Evolutionary conservation across 306 rosid species (phyloP), one percentile per base, ranked within the genome.

Genomic region (Castanea crenata): DNA sequence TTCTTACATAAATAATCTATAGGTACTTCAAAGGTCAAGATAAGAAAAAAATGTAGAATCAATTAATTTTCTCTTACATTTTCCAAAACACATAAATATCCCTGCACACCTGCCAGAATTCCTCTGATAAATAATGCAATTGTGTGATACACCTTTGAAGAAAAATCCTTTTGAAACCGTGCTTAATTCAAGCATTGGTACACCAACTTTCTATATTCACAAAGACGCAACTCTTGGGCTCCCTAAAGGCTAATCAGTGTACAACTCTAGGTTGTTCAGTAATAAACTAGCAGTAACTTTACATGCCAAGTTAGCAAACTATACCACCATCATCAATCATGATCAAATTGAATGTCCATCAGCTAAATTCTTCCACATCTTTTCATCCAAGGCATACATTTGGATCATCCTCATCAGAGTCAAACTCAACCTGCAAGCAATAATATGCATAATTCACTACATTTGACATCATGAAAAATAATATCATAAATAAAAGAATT

Each of bases 331-430:
- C n/a, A 70, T 14, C 19, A n/a, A 4, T 56, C 32, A 71, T 55
- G 51, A 71, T 29, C 51, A 8, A 78, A 27, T 75, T 68, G 49
- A 49, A 54, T 79, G 71, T 19, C 54, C 57, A 62, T 76, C 55
- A 46, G 73, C 69, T 68, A 19, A 52, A 79, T 35, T 69, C 80
- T 64, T 63, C 69, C 57, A 74, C 74, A 69, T 35, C 71, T 74
- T 78, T 71, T 87, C 91, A 79, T 21, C 81, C 76, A 54, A 87
- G 84, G 75, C 82, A 82, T 35, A 73, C 74, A 82, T 87, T 85
- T 19, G 91, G 87, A 74, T 83, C 88, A 82, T 82, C 88, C 77
- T 85, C 85, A 63, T 85, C 84, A 51, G 85, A 83, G 69, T 87
- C 86, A 79, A 87, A 85, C 83, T 83, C 89, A 62, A 77, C 85